phyloP scores from a whole-genome alignment of 2,329 filamentous ascomycete genomes.

The Ophiosphaerella korrae region DNA sequence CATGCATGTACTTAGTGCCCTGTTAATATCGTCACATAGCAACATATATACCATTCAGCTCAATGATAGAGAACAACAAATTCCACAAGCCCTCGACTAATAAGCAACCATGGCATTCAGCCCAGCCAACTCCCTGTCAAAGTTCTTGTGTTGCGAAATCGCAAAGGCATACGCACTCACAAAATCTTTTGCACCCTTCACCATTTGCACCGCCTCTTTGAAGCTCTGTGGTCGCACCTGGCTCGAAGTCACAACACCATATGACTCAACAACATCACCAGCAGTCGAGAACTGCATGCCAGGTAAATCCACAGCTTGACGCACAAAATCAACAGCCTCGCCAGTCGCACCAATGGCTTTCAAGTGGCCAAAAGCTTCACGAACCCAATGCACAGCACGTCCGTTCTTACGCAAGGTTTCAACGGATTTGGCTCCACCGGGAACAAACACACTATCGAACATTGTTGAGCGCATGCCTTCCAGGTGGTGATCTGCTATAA shows the following conservation, averaged over 20 bases:
- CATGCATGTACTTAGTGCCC: no score
- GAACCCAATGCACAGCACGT: slow-evolving; percentile 75
- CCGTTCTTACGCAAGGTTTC: slow-evolving; percentile 70
- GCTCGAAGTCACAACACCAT: slow-evolving; percentile 75
- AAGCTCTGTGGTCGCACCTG: slow-evolving; percentile 61
- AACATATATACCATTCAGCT: background rate
- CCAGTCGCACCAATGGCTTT: slow-evolving; percentile 79
- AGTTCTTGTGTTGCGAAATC: slow-evolving; percentile 75
- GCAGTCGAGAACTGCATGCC: slow-evolving; percentile 57
- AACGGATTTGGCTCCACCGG: slow-evolving; percentile 69
- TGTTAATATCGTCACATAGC: background rate
- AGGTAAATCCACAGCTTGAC: slow-evolving; percentile 52
- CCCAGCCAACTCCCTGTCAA: slow-evolving; percentile 73
- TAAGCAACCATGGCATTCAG: slow-evolving; percentile 71
- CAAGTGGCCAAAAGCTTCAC: slow-evolving; percentile 80
- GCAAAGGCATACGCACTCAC: slow-evolving; percentile 71
- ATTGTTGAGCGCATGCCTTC: slow-evolving; percentile 80
- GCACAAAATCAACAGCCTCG: slow-evolving; percentile 70
- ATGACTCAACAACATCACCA: slow-evolving; percentile 66
- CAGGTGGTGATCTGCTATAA: slow-evolving; percentile 76
- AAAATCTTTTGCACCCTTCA: slow-evolving; percentile 71
- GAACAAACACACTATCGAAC: slow-evolving; percentile 80
- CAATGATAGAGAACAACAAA: no score
- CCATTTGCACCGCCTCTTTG: slow-evolving; percentile 66
- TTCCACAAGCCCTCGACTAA: slow-evolving; percentile 46